These are phyloP conservation scores for Floccularia luteovirens DNA, from an alignment of 768 basidiomycete species.

Conservation along the genomic window DNA sequence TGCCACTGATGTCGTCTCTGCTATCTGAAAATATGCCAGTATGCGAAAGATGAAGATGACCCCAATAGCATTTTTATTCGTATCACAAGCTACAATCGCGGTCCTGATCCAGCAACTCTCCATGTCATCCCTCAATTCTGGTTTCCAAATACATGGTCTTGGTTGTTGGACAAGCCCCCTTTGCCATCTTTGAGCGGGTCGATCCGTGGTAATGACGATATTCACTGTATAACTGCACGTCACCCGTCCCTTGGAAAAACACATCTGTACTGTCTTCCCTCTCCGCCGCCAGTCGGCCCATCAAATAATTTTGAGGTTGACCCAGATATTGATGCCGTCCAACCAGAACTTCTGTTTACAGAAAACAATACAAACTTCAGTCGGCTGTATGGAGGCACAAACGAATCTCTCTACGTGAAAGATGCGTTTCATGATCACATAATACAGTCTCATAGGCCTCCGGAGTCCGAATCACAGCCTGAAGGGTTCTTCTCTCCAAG, in stretches of 20 bases:
- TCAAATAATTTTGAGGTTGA: slow-evolving; percentile 56
- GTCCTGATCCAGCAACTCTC: slow-evolving; percentile 88
- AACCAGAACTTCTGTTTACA: slow-evolving; percentile 87
- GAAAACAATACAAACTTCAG: slow-evolving; percentile 97
- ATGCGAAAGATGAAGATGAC: slow-evolving; percentile 94
- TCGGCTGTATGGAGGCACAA: slow-evolving; percentile 84
- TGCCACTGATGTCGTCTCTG: neutral
- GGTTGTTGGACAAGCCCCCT: slow-evolving; percentile 63
- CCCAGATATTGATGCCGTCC: slow-evolving; percentile 59
- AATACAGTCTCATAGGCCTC: slow-evolving; percentile 76
- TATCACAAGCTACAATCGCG: slow-evolving; percentile 94
- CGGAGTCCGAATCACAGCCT: slow-evolving; percentile 30
- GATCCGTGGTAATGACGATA: slow-evolving; percentile 36
- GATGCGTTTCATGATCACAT: slow-evolving; percentile 99
- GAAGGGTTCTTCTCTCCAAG: slow-evolving; percentile 39
- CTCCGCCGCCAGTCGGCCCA: slow-evolving; percentile 83
- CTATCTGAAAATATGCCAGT: slow-evolving; percentile 41
- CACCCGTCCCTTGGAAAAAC: slow-evolving; percentile 73
- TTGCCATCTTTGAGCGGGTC: slow-evolving; percentile 57
- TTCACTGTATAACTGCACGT: slow-evolving; percentile 58
- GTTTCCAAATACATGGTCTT: slow-evolving; percentile 99
- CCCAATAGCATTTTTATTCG: slow-evolving; percentile 86
- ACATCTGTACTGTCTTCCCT: slow-evolving; percentile 84
- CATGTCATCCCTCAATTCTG: slow-evolving; percentile 94
- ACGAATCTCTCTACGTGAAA: slow-evolving; percentile 80